phyloP scores from a whole-genome alignment of 2,329 filamentous ascomycete genomes.

The Onygenales sp. region DNA sequence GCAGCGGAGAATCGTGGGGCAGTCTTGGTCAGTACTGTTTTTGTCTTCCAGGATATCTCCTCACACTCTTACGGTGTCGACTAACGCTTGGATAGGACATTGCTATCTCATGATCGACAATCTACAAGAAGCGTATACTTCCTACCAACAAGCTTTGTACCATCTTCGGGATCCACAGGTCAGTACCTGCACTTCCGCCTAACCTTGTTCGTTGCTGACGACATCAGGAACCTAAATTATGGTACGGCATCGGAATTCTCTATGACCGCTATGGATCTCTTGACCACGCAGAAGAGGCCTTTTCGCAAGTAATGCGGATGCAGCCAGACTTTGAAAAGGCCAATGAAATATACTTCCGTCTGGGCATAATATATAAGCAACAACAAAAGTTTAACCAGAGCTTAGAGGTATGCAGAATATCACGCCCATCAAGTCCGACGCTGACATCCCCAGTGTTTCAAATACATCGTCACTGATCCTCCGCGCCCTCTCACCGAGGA shows the following conservation, averaged over 20 bases:
- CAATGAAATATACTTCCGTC: slow-evolving; percentile 95
- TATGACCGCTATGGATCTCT: slow-evolving; percentile 95
- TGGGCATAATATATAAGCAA: slow-evolving; percentile 99
- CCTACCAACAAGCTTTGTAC: slow-evolving; percentile 91
- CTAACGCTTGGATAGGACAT: slow-evolving; percentile 54
- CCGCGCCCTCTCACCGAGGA: slow-evolving; percentile 89
- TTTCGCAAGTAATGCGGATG: slow-evolving; percentile 98
- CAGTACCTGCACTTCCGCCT: slow-evolving; percentile 18
- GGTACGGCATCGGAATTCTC: slow-evolving; percentile 97
- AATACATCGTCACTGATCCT: slow-evolving; percentile 90
- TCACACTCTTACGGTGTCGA: not conserved
- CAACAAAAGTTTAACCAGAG: slow-evolving; percentile 89
- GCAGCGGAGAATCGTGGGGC: slow-evolving; percentile 93
- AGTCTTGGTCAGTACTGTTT: slow-evolving; percentile 60
- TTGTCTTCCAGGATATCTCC: not conserved
- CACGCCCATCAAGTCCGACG: too few relatives aligned
- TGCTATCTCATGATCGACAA: slow-evolving; percentile 99
- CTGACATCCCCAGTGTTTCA: slow-evolving; percentile 64
- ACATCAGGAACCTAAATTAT: slow-evolving; percentile 79
- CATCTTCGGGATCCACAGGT: slow-evolving; percentile 91
- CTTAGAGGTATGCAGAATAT: slow-evolving; percentile 56
- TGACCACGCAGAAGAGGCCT: slow-evolving; percentile 95
- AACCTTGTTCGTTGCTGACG: slow-evolving; percentile 3
- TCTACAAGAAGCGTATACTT: slow-evolving; percentile 88
- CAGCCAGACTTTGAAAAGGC: slow-evolving; percentile 96